phyloP scores from a whole-genome alignment of 2,329 filamentous ascomycete species.

The Chaetomium sp. region DNA sequence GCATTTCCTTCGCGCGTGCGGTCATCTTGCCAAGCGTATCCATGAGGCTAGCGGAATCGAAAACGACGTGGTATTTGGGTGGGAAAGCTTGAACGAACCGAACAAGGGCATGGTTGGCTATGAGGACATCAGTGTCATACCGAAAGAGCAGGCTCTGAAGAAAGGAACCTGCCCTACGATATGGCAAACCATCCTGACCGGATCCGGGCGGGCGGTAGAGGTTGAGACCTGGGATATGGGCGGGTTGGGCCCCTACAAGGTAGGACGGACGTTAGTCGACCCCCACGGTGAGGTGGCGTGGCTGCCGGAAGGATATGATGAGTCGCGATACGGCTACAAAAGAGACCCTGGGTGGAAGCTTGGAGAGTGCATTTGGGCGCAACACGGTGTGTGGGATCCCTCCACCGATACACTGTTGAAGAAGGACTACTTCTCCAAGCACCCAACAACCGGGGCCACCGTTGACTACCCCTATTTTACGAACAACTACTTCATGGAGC shows the following conservation, averaged over 20 bases:
- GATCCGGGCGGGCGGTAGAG: conserved; percentile 86
- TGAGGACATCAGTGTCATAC: conserved; percentile 72
- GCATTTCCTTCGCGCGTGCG: conserved; percentile 76
- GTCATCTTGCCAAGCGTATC: conserved; percentile 75
- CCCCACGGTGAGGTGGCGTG: conserved; percentile 80
- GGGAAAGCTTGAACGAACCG: conserved; percentile 95
- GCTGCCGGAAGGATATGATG: conserved; percentile 77
- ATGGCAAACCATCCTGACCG: conserved; percentile 88
- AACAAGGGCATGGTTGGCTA: conserved; percentile 82
- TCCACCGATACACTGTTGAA: conserved; percentile 66
- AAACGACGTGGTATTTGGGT: conserved; percentile 81
- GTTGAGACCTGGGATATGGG: conserved; percentile 92
- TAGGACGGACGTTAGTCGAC: conserved; percentile 74
- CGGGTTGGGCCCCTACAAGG: conserved; percentile 84
- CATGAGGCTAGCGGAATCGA: conserved; percentile 85
- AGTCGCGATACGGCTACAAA: conserved; percentile 83
- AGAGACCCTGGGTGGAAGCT: conserved; percentile 83
- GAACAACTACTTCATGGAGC: conserved; percentile 84
- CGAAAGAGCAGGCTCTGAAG: conserved; percentile 80
- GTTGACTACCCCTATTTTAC: conserved; percentile 83
- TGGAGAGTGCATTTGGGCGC: conserved; percentile 94
- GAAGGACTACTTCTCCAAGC: conserved; percentile 82
- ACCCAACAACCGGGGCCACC: conserved; percentile 64
- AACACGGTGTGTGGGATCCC: conserved; percentile 93
- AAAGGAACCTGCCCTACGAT: conserved; percentile 90